Evolutionary conservation across 768 basidiomycete species (phyloP), one percentile per base, ranked within the genome.

Genomic region (Filobasidium wieringae): DNA sequence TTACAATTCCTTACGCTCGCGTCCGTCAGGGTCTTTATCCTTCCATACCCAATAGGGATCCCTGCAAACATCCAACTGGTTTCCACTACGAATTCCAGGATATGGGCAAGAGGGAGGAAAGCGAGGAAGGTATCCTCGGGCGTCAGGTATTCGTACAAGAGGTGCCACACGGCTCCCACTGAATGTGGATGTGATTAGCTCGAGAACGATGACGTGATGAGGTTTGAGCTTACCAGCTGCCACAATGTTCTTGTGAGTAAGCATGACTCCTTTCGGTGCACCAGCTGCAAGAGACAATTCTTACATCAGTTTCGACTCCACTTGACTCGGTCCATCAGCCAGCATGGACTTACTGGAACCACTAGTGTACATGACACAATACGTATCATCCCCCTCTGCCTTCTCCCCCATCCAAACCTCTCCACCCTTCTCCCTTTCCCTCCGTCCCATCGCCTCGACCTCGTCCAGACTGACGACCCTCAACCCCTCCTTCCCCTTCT

Each of bases 1-100:
- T 84, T 80, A 73, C 83, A 86, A 39, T 87, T 84, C 43, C 90
- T 83, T 19, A 93, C 88, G n/a, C 85, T 88, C 2, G 84, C 81
- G 68, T 96, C 92, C 2, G 93, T 96, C 62, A 97, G 80, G 7
- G 93, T 99, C 82, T 95, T 96, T 72, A 92, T 84, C 51, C 85
- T 84, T 12, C 89, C 93, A 63, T 87, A 99, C 0, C 95, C 93
- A 29, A 81, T 80, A 27, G 83, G 83, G 76, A 92, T 77, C 60
- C 91, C 88, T 31, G 83, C 77, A 66, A 82, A 85, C 67, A 86
- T 75, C 69, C 89, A 79, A 57, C 78, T 76, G 45, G 87, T 76
- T 78, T 99, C 93, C 65, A 95, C 88, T 58, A 92, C 84, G 71
- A 88, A 95, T 75, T 97, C 93, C 60, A 99, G 78, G 62, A 97